Percentiles rank a stretch among this genome's conserved stretches.
phyloP scores from a whole-genome alignment of 345 rosid species.

The Excoecaria agallocha region DNA sequence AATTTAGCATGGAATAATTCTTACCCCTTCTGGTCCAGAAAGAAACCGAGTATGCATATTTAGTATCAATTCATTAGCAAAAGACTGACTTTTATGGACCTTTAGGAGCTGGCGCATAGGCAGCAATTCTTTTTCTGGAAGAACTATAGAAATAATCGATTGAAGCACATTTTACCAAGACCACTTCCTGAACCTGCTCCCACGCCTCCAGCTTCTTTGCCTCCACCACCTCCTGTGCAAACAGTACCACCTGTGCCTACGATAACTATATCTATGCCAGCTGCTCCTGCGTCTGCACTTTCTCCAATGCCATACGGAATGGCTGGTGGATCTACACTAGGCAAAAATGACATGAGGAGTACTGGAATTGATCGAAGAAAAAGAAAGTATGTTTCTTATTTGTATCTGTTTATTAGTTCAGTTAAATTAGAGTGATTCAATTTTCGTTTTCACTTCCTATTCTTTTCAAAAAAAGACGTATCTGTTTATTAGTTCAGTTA shows the following conservation, averaged over 20 bases:
- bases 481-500: not conserved
- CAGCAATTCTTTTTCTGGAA: conserved; percentile 98
- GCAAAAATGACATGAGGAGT: conserved; percentile 68
- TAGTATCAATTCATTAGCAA: not conserved
- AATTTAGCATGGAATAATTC: conserved; percentile 31
- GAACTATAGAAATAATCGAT: conserved; percentile 87
- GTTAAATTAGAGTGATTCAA: not conserved
- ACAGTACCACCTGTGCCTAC: conserved; percentile 40
- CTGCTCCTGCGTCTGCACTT: conserved; percentile 58
- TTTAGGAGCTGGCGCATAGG: conserved; percentile 90
- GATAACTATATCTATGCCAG: conserved; percentile 36
- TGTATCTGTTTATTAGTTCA: not conserved
- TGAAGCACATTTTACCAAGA: conserved; percentile 89
- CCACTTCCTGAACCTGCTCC: conserved; percentile 83
- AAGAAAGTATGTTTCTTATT: conserved; percentile 54
- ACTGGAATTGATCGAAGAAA: conserved; percentile 73
- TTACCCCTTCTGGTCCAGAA: not conserved
- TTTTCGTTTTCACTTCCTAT: not conserved
- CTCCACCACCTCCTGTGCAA: conserved; percentile 41
- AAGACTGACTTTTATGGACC: conserved; percentile 9
- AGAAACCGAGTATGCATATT: not conserved
- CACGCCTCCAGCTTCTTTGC: conserved; percentile 40
- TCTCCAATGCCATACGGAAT: conserved; percentile 88
- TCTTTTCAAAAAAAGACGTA: not conserved
- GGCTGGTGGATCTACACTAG: conserved; percentile 48